Evolutionary conservation across 495 filamentous ascomycete species (phyloP).

Genomic region (Penicillium coffeae): DNA sequence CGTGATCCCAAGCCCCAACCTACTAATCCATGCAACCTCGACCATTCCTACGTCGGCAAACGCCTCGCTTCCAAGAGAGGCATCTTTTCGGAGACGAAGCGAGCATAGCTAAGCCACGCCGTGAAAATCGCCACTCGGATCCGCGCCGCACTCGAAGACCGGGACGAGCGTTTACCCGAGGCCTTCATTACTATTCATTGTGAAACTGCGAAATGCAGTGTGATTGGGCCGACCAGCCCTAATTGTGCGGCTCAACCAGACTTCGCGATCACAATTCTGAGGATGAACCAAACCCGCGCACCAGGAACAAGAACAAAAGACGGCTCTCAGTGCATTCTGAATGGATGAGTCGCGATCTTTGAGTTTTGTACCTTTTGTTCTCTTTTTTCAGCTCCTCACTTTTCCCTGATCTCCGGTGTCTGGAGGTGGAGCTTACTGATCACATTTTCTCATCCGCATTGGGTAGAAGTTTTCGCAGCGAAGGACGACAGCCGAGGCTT

Average conservation of each 20-base stretch:
- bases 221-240: constrained; percentile 9
- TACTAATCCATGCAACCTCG: no score
- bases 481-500: no score
- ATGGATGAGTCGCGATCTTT: constrained; percentile 3
- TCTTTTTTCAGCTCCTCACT: neutral
- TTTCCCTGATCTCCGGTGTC: neutral
- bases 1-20: no score
- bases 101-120: no score
- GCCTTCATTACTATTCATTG: neutral
- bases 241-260: neutral
- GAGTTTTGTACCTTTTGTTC: constrained; percentile 7
- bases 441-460: neutral
- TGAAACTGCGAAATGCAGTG: constrained; percentile 1
- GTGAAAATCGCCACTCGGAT: neutral
- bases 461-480: neutral
- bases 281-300: neutral
- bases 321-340: neutral
- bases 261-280: neutral
- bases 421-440: neutral
- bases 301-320: constrained; percentile 1
- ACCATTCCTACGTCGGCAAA: no score
- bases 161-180: neutral
- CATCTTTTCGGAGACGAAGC: neutral
- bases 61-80: neutral
- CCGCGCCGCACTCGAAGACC: neutral